Evolutionary conservation across 1,139 yeast species (phyloP).

Genomic region (Candida sp.): DNA sequence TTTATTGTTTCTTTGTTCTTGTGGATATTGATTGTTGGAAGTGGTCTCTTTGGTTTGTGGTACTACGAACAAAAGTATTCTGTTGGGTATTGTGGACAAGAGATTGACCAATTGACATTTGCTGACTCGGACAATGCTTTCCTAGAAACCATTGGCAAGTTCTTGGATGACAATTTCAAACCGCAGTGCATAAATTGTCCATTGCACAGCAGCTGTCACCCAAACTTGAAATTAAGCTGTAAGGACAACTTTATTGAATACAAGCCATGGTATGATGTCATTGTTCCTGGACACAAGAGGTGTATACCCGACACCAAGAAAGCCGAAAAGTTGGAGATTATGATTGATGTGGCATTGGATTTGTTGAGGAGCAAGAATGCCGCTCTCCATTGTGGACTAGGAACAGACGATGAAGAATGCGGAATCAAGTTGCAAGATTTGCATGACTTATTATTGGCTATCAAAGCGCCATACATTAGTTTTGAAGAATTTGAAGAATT

Average conservation of each 20-base stretch:
- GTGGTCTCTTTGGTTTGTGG: constrained; percentile 53
- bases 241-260: constrained; percentile 66
- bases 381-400: constrained; percentile 63
- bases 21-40: constrained; percentile 32
- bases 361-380: constrained; percentile 75
- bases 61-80: constrained; percentile 61
- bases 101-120: constrained; percentile 44
- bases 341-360: constrained; percentile 71
- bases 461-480: constrained; percentile 64
- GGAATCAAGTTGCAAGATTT: constrained; percentile 60
- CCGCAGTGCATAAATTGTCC: constrained; percentile 86
- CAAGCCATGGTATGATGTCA: constrained; percentile 66
- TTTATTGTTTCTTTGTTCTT: constrained; percentile 19
- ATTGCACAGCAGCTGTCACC: constrained; percentile 75
- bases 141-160: constrained; percentile 27
- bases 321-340: constrained; percentile 68
- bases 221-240: constrained; percentile 63
- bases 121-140: constrained; percentile 21
- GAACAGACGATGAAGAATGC: constrained; percentile 48
- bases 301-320: constrained; percentile 84
- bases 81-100: constrained; percentile 74
- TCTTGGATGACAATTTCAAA: constrained; percentile 40
- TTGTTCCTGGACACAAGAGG: constrained; percentile 44
- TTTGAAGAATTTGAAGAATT: constrained; percentile 79
- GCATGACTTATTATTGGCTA: constrained; percentile 59